Conservation (phyloP, 2,329 filamentous ascomycete genomes). For the Aspergillus neoniger region DNA sequence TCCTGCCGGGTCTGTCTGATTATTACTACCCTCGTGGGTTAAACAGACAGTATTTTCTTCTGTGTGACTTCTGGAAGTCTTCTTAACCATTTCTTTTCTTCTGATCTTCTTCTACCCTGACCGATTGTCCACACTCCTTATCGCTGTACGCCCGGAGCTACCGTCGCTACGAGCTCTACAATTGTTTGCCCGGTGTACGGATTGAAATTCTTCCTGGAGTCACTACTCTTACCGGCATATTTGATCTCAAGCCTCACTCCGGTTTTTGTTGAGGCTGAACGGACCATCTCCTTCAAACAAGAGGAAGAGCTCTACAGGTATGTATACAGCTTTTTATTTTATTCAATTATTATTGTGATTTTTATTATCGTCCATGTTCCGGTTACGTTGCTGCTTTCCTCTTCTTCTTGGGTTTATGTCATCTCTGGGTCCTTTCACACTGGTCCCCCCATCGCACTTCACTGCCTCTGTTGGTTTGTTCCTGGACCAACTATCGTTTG, state of each 20-base stretch:
- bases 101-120: slow-evolving; percentile 3
- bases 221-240: slow-evolving; percentile 13
- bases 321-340: neutral
- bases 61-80: slow-evolving; percentile 20
- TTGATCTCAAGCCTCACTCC: neutral
- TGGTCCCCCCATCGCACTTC: slow-evolving; percentile 1
- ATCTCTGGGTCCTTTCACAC: slow-evolving; percentile 3
- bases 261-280: neutral
- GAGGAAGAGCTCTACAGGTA: slow-evolving; percentile 16
- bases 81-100: slow-evolving; percentile 13
- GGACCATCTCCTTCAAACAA: neutral
- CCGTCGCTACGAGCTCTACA: neutral
- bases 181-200: slow-evolving; percentile 4
- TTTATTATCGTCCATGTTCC: neutral
- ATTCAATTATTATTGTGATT: neutral
- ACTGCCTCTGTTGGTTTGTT: slow-evolving; percentile 11
- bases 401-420: slow-evolving; percentile 4
- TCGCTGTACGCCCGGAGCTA: neutral
- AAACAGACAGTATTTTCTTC: slow-evolving; percentile 3
- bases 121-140: neutral
- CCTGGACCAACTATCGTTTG: slow-evolving; percentile 7
- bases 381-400: neutral
- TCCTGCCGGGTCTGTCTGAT: slow-evolving; percentile 3
- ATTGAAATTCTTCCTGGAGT: slow-evolving; percentile 17
- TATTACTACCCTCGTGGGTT: slow-evolving; percentile 16